Base-by-base conservation (phyloP, 768 basidiomycete genomes). In the Lactifluus rugatus region DNA sequence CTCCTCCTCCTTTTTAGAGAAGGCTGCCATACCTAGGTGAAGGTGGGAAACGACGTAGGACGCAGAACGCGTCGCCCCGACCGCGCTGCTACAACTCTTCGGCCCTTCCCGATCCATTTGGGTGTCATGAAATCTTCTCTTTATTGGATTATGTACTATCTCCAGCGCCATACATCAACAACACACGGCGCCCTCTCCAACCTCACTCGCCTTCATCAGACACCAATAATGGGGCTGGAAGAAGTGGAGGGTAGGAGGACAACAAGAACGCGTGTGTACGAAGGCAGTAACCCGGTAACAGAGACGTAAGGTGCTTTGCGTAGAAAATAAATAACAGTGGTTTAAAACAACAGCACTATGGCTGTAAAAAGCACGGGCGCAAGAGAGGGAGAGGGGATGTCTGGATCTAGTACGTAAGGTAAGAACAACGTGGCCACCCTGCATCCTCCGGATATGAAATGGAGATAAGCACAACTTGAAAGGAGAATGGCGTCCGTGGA, bases 1-100 rank as follows among this genome's bases (percentile, higher is more conserved):
- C 76, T 96, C 94, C 68, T 97, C 95, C 74, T 98, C 94, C 78
- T 94, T 94, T 79, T 98, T 98, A 65, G 87, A 91, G 67, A 80
- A 78, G 73, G 89, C 85, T 65, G 84, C 80, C 82, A 89, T 81
- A 69, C 2, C 73, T 75, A 68, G 49, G 46, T 52, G 55, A 45
- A 28, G 28, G n/a, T n/a, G n/a, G n/a, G n/a, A n/a, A n/a, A n/a
- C n/a, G n/a, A n/a, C n/a, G n/a, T n/a, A n/a, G n/a, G n/a, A n/a
- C n/a, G n/a, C n/a, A n/a, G n/a, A n/a, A n/a, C n/a, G n/a, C n/a
- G n/a, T n/a, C n/a, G n/a, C n/a, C n/a, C n/a, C n/a, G n/a, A n/a
- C n/a, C n/a, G n/a, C n/a, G n/a, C n/a, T n/a, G n/a, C n/a, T n/a
- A n/a, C n/a, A n/a, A n/a, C 41, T 2, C 3, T 17, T 55, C 58